Evolutionary conservation across 768 basidiomycete genomes (phyloP).

Genomic region (Pleurotus pulmonarius): DNA sequence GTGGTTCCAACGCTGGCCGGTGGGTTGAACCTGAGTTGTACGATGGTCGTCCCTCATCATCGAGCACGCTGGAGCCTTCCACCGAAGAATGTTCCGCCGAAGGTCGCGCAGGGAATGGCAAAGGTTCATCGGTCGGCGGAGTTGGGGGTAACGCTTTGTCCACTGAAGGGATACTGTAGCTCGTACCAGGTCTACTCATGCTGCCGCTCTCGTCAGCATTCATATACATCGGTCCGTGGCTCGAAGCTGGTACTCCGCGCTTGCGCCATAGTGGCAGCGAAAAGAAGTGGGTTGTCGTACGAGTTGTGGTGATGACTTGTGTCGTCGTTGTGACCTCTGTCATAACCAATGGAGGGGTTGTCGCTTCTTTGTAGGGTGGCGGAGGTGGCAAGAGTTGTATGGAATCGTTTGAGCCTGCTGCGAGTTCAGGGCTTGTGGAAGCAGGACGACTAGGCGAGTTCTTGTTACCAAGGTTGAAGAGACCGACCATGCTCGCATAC

Average conservation of each 20-base stretch:
- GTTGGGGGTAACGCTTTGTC: constrained; percentile 39
- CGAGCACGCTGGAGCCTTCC: background rate
- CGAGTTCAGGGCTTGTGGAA: background rate
- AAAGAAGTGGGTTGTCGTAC: constrained; percentile 59
- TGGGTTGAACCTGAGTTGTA: constrained; percentile 9
- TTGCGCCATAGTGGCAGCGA: constrained; percentile 65
- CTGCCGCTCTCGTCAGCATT: constrained; percentile 20
- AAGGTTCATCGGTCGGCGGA: constrained; percentile 9
- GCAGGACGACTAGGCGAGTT: constrained; percentile 1
- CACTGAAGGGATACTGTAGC: constrained; percentile 20
- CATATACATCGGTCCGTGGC: constrained; percentile 21
- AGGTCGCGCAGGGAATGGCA: background rate
- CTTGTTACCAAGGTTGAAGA: background rate
- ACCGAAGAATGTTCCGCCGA: background rate
- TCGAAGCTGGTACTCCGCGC: constrained; percentile 31
- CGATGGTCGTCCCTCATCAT: constrained; percentile 3
- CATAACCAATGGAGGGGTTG: constrained; percentile 26
- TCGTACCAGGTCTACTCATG: constrained; percentile 12
- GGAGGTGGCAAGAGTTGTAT: constrained; percentile 15
- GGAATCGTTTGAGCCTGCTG: background rate
- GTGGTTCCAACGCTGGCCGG: constrained; percentile 10
- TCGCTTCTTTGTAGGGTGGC: constrained; percentile 29
- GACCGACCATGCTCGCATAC: constrained; percentile 5
- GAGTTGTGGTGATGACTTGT: constrained; percentile 40
- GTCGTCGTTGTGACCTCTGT: constrained; percentile 47